Evolutionary conservation across 2,329 filamentous ascomycete species (phyloP).

Genomic region (Calonectria ilicicola): DNA sequence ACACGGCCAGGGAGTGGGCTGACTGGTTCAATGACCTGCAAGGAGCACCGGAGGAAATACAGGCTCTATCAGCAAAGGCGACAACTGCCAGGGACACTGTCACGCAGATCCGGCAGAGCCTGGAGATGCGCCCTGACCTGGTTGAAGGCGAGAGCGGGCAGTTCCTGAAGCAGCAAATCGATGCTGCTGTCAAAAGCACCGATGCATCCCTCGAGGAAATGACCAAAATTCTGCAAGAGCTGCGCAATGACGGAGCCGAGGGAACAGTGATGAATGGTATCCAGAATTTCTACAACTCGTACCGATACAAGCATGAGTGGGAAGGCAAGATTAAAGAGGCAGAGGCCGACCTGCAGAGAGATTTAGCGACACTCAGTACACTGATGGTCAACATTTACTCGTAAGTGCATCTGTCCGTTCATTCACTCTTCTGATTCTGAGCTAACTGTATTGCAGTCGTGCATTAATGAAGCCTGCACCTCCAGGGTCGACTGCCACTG

Average conservation of each 20-base stretch:
- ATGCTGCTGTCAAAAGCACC: conserved; percentile 41
- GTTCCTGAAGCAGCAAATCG: conserved; percentile 45
- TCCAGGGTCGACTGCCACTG: conserved; percentile 20
- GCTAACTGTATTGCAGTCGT: conserved; percentile 34
- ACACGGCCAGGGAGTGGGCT: conserved; percentile 49
- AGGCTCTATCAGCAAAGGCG: conserved; percentile 40
- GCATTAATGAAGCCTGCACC: conserved; percentile 46
- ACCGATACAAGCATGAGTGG: conserved; percentile 47
- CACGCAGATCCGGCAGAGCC: conserved; percentile 44
- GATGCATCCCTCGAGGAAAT: conserved; percentile 42
- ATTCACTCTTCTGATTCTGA: neutral
- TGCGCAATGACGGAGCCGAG: conserved; percentile 39
- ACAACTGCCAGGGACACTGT: conserved; percentile 47
- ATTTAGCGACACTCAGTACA: conserved; percentile 42
- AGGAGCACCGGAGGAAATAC: conserved; percentile 47
- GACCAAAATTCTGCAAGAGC: conserved; percentile 46
- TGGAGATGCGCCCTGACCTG: conserved; percentile 45
- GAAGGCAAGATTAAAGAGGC: conserved; percentile 47
- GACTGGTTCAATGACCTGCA: conserved; percentile 48
- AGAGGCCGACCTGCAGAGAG: conserved; percentile 44
- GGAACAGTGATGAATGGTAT: conserved; percentile 37
- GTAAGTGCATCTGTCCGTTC: conserved; percentile 28
- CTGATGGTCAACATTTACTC: conserved; percentile 50
- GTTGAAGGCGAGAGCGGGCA: conserved; percentile 45
- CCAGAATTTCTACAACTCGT: conserved; percentile 49